phyloP scores from a whole-genome alignment of 805 yeast genomes.

The Kluyveromyces lactis region DNA sequence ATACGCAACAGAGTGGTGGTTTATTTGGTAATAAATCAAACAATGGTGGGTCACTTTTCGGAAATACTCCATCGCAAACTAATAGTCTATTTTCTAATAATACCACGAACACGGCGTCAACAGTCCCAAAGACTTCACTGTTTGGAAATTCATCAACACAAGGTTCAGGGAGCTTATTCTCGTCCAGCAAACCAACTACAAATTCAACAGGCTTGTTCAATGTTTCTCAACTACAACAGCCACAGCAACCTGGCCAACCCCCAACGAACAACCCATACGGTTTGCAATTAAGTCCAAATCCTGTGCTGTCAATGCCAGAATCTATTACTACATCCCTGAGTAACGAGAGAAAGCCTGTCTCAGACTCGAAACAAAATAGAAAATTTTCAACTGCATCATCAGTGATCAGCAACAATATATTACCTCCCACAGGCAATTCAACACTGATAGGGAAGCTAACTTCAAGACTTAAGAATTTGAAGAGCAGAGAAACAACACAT shows the following conservation, averaged over 20 bases:
- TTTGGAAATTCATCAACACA: background rate
- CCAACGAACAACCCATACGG: constrained; percentile 24
- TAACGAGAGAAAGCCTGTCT: background rate
- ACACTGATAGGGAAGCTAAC: constrained; percentile 30
- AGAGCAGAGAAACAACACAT: constrained; percentile 25
- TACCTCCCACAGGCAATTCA: constrained; percentile 10
- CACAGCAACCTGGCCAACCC: constrained; percentile 1
- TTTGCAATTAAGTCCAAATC: constrained; percentile 21
- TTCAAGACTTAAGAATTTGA: constrained; percentile 25
- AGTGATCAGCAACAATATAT: constrained; percentile 9
- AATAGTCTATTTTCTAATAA: background rate
- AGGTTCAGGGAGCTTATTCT: constrained; percentile 9
- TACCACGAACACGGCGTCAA: background rate
- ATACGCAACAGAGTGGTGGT: background rate
- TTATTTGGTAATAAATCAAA: constrained; percentile 3
- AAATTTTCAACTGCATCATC: constrained; percentile 8
- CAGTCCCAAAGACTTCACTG: background rate
- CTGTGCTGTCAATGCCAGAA: constrained; percentile 27
- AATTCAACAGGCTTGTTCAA: constrained; percentile 7
- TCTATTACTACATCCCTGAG: constrained; percentile 30
- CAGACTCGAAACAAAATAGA: background rate
- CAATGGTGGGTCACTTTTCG: constrained; percentile 12
- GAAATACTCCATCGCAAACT: constrained; percentile 4
- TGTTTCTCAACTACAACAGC: constrained; percentile 1
- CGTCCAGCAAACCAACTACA: no score